Percentiles rank a stretch among this genome's conserved stretches.
phyloP scores from a whole-genome alignment of 2,329 filamentous ascomycete genomes.

The Pseudogymnoascus sp. region DNA sequence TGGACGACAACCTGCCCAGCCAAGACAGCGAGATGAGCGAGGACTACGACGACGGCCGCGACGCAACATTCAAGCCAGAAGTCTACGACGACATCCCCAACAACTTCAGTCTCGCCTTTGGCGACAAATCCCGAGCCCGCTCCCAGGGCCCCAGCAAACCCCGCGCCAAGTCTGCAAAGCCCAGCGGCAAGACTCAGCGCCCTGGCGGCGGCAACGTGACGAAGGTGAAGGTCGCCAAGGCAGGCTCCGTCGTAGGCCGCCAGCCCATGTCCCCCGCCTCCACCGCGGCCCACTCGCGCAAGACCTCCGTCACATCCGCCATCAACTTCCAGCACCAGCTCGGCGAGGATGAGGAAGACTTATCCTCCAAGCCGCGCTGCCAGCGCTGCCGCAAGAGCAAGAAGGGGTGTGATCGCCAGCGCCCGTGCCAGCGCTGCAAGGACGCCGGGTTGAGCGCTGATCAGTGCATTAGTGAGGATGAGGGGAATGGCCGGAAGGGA shows the following conservation, averaged over 20 bases:
- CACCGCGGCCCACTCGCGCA: constrained; percentile 62
- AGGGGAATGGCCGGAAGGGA: constrained; percentile 93
- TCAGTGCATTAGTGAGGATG: constrained; percentile 93
- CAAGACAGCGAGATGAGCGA: constrained; percentile 49
- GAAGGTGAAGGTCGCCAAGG: constrained; percentile 35
- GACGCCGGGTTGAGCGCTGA: constrained; percentile 91
- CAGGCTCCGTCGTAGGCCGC: constrained; percentile 30
- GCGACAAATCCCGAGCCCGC: constrained; percentile 34
- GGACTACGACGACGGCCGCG: constrained; percentile 40
- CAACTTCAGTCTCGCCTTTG: constrained; percentile 3
- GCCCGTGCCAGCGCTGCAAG: constrained; percentile 89
- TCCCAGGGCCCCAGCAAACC: constrained; percentile 33
- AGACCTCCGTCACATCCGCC: constrained; percentile 63
- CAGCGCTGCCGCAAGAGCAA: constrained; percentile 99
- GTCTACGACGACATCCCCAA: constrained; percentile 16
- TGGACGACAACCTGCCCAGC: constrained; percentile 46
- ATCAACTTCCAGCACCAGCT: constrained; percentile 55
- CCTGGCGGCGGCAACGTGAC: constrained; percentile 32
- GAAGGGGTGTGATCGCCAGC: constrained; percentile 95
- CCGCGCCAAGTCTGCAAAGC: constrained; percentile 38
- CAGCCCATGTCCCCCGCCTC: constrained; percentile 56
- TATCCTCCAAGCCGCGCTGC: constrained; percentile 93
- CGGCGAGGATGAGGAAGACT: constrained; percentile 70
- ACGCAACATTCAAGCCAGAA: constrained; percentile 28
- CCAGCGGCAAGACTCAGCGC: constrained; percentile 13